Conservation (phyloP, 2,329 filamentous ascomycete species). For the Monilinia fructigena region DNA sequence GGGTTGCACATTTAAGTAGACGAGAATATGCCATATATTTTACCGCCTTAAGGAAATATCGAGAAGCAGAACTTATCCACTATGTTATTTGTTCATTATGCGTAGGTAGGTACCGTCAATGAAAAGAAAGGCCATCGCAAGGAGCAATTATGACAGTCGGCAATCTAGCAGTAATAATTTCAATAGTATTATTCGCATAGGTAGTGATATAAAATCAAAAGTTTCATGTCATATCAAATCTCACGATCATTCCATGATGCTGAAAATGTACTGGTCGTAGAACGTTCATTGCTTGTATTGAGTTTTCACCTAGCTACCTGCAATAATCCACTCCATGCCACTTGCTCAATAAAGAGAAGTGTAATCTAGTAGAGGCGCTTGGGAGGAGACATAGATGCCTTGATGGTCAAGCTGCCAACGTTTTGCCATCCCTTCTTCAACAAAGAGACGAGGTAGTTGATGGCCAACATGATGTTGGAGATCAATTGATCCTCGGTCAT, state of each 20-base stretch:
- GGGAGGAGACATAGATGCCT: conserved; percentile 99
- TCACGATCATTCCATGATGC: background rate
- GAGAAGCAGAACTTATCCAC: background rate
- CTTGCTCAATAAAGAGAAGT: conserved; percentile 38
- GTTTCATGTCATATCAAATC: background rate
- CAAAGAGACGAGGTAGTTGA: conserved; percentile 99
- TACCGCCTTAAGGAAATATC: background rate
- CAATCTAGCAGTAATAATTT: background rate
- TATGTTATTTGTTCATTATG: background rate
- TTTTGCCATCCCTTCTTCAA: conserved; percentile 99
- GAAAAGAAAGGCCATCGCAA: too few relatives aligned
- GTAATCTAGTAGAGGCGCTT: conserved; percentile 86
- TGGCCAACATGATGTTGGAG: conserved; percentile 98
- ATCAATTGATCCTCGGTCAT: conserved; percentile 97
- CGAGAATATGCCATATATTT: background rate
- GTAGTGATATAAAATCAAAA: background rate
- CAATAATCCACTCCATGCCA: conserved; percentile 29
- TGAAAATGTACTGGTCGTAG: background rate
- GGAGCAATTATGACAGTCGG: background rate
- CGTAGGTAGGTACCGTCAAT: too few relatives aligned
- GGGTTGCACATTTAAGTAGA: too few relatives aligned
- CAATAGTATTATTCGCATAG: background rate
- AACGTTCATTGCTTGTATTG: conserved; percentile 27
- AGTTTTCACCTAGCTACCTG: conserved; percentile 35
- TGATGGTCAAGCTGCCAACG: conserved; percentile 98